Conservation (phyloP, 352 stramenopile species). For the Hyaloperonospora arabidopsidis region DNA sequence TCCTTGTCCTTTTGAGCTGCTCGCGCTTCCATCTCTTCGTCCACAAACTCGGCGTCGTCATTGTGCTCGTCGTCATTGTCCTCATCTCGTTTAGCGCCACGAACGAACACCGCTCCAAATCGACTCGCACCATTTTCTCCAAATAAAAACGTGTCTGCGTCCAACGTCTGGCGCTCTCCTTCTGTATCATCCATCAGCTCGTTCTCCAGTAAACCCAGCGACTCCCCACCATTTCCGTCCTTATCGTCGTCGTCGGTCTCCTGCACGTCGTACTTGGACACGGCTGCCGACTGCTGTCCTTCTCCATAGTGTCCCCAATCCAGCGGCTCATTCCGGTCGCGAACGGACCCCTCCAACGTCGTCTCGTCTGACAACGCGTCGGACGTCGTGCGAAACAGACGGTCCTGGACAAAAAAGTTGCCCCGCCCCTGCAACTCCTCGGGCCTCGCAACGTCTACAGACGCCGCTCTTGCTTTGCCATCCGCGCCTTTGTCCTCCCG, state of each 20-base stretch:
- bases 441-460: constrained; percentile 15
- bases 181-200: constrained; percentile 37
- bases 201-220: constrained; percentile 55
- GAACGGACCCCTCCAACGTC: constrained; percentile 12
- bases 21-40: constrained; percentile 36
- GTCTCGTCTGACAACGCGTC: constrained; percentile 17
- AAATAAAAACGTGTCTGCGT: constrained; percentile 57
- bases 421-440: constrained; percentile 21
- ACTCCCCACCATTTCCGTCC: constrained; percentile 20
- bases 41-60: constrained; percentile 44
- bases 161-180: constrained; percentile 26
- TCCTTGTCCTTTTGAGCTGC: constrained; percentile 46
- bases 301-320: constrained; percentile 55
- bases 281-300: constrained; percentile 4
- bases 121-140: constrained; percentile 38
- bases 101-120: constrained; percentile 46
- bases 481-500: no score
- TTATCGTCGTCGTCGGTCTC: constrained; percentile 12
- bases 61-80: constrained; percentile 12
- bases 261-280: constrained; percentile 39
- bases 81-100: constrained; percentile 4
- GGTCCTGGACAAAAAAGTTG: constrained; percentile 18
- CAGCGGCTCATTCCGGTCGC: constrained; percentile 33
- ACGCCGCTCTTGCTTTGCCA: constrained; percentile 25
- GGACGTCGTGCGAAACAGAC: constrained; percentile 36